Percentiles rank a stretch among this genome's conserved stretches.
Evolutionary conservation across 75 land plant genomes (phyloP).

Genomic region (Pinus taeda): DNA sequence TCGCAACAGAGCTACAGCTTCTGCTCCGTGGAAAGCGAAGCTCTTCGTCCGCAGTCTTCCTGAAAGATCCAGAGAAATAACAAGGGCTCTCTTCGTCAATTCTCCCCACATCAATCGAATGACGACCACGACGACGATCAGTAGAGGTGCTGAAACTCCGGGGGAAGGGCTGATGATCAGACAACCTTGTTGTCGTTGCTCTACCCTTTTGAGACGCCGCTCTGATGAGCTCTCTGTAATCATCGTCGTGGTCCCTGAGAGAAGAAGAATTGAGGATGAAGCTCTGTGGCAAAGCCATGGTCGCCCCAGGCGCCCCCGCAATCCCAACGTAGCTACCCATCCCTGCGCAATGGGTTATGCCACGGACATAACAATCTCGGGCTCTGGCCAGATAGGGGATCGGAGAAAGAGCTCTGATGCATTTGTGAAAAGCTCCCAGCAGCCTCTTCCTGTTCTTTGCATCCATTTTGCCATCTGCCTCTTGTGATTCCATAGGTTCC

Average conservation of each 20-base stretch:
- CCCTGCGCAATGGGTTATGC: conserved; percentile 19
- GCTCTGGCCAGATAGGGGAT: conserved; percentile 25
- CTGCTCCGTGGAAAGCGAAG: background rate
- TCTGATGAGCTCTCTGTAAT: conserved; percentile 32
- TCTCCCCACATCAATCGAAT: background rate
- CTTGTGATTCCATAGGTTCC: no score
- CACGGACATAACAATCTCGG: conserved; percentile 30
- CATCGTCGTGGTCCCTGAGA: conserved; percentile 15
- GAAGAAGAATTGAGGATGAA: conserved; percentile 10
- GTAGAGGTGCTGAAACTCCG: background rate
- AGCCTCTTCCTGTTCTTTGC: background rate
- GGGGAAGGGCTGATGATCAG: background rate
- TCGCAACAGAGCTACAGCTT: background rate
- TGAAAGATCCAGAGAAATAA: conserved; percentile 2
- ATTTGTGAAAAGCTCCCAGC: background rate
- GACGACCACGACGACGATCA: background rate
- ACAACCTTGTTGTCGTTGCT: background rate
- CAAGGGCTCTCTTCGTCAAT: conserved; percentile 20
- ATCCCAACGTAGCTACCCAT: background rate
- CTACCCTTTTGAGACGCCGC: conserved; percentile 23
- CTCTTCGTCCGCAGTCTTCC: background rate
- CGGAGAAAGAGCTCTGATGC: conserved; percentile 24
- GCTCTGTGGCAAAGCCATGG: conserved; percentile 15
- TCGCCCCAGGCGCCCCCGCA: background rate
- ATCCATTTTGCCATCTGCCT: no score